Conservation (phyloP, 176 grass and related monocot genomes). For the Chloris gayana region DNA sequence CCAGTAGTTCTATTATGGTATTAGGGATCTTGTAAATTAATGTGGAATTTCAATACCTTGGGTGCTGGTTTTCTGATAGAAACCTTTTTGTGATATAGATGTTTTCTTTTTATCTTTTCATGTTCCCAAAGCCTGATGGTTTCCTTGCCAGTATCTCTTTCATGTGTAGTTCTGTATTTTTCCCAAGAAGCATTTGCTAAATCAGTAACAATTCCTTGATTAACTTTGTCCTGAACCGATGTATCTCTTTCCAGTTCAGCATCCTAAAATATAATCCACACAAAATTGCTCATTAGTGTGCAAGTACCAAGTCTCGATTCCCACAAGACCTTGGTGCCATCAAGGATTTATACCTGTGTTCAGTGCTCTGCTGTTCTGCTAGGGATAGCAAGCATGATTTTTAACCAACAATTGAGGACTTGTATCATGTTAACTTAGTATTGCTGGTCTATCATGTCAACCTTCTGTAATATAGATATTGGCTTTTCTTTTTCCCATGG, state of each 20-base stretch:
- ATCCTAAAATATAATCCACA: not conserved
- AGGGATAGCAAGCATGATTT: not conserved
- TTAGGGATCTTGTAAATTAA: not conserved
- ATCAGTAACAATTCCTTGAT: not conserved
- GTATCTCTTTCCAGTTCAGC: no score
- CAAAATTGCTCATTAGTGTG: not conserved
- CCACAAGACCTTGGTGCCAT: not conserved
- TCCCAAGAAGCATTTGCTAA: not conserved
- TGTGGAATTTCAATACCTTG: not conserved
- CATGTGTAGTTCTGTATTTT: not conserved
- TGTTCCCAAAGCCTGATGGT: not conserved
- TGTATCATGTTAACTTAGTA: not conserved
- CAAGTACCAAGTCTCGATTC: no score
- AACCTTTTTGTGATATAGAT: not conserved
- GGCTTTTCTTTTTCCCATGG: not conserved
- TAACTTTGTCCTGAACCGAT: not conserved
- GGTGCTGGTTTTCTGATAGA: not conserved
- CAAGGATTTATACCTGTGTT: not conserved
- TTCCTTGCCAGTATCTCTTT: not conserved
- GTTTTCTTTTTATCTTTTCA: not conserved
- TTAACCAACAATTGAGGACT: not conserved
- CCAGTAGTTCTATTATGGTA: not conserved
- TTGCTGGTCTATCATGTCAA: not conserved
- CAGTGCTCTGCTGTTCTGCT: no score
- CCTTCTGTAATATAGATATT: not conserved